Conservation (phyloP, 2,329 filamentous ascomycete species). For the Aspergillus tubingensis region DNA sequence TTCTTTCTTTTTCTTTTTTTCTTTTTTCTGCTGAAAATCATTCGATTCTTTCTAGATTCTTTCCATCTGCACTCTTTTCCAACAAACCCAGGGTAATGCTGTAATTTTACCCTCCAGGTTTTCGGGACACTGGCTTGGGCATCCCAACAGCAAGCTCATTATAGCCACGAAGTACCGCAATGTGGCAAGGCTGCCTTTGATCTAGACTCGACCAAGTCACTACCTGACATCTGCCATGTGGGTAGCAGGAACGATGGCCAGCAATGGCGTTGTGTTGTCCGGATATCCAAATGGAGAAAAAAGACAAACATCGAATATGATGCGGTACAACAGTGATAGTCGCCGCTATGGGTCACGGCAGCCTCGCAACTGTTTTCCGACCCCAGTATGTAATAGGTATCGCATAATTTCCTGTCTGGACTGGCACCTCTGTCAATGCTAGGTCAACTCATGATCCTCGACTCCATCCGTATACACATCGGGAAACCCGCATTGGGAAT, state of each 20-base stretch:
- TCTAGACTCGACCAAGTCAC: constrained; percentile 3
- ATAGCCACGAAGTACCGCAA: constrained; percentile 3
- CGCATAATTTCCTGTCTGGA: neutral
- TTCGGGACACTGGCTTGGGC: neutral
- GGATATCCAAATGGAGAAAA: neutral
- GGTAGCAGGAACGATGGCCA: constrained; percentile 1
- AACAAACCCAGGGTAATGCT: neutral
- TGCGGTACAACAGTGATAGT: neutral
- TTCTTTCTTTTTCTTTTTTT: neutral
- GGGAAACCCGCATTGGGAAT: neutral
- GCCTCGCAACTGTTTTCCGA: constrained; percentile 12
- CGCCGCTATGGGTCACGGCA: neutral
- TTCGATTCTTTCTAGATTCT: neutral
- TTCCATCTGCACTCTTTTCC: neutral
- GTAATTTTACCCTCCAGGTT: neutral
- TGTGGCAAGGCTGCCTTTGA: constrained; percentile 4
- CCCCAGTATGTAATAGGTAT: neutral
- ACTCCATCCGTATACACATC: neutral
- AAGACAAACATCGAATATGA: neutral
- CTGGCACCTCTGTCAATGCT: neutral
- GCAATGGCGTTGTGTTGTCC: constrained; percentile 4
- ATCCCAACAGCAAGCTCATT: neutral
- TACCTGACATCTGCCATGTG: constrained; percentile 7
- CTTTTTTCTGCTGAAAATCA: neutral
- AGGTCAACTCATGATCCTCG: neutral